These are phyloP conservation scores for Wickerhamiella nectarea DNA, from an alignment of 805 yeast species.

Conservation along the genomic window DNA sequence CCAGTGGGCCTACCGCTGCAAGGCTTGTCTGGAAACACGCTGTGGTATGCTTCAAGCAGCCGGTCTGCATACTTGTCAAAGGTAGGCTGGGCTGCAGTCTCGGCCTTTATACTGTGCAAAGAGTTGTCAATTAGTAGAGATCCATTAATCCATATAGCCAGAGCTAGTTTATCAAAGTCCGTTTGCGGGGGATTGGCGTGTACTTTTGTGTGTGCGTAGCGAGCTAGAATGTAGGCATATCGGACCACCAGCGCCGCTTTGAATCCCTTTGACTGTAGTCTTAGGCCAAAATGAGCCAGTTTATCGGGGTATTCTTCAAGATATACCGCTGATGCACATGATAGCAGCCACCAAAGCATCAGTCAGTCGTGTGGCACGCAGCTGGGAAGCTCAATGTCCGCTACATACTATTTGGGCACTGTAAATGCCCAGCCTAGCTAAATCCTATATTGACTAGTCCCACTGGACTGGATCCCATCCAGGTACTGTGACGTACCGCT, in stretches of 20 bases:
- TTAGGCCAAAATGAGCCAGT: not conserved
- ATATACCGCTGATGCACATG: not conserved
- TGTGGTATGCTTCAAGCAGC: not conserved
- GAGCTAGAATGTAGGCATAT: not conserved
- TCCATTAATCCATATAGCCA: slow-evolving; percentile 4
- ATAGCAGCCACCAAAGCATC: not conserved
- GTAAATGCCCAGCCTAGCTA: not conserved
- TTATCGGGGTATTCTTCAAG: slow-evolving; percentile 2
- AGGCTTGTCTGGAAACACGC: not conserved
- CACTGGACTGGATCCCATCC: slow-evolving; percentile 28
- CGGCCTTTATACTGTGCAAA: not conserved
- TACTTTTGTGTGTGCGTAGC: not conserved
- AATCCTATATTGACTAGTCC: not conserved
- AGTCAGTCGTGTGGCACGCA: not conserved
- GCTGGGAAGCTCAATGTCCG: no score
- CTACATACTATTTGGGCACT: no score
- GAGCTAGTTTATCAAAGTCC: slow-evolving; percentile 1
- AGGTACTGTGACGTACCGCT: slow-evolving; percentile 22
- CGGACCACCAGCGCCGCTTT: not conserved
- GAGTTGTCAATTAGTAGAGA: not conserved
- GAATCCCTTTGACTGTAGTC: not conserved
- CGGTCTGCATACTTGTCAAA: not conserved
- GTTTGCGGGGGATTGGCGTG: slow-evolving; percentile 1
- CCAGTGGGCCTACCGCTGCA: not conserved
- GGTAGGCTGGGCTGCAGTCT: not conserved